Conservation (phyloP, 208 protist species). For the Trypanosoma melophagium region DNA sequence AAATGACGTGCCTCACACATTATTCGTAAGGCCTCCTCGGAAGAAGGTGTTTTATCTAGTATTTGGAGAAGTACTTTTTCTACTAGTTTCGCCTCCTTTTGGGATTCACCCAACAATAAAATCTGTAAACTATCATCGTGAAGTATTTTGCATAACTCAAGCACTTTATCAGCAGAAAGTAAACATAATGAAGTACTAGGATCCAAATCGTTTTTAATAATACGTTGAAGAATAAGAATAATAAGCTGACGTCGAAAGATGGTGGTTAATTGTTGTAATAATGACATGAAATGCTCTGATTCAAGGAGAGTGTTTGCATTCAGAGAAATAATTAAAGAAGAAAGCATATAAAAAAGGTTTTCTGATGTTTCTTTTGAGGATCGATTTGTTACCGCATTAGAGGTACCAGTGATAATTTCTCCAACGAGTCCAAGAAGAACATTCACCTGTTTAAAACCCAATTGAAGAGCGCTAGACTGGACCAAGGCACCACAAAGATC, state of each 20-base stretch:
- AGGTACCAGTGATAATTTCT: neutral
- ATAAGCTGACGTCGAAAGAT: neutral
- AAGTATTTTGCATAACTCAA: neutral
- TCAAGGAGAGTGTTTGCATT: neutral
- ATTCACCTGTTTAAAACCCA: slow-evolving; percentile 11
- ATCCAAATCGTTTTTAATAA: neutral
- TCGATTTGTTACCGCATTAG: neutral
- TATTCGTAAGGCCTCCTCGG: neutral
- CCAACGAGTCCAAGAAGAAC: slow-evolving; percentile 10
- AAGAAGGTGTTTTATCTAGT: neutral
- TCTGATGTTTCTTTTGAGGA: neutral
- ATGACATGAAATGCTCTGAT: slow-evolving; percentile 1
- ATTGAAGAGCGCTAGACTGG: slow-evolving; percentile 11
- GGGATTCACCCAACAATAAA: neutral
- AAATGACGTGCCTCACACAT: slow-evolving; percentile 5
- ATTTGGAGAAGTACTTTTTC: neutral
- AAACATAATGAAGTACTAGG: neutral
- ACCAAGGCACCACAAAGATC: slow-evolving; percentile 6
- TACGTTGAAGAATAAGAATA: neutral
- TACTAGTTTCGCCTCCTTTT: neutral
- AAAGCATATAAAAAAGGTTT: slow-evolving; percentile 13
- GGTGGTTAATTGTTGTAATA: neutral
- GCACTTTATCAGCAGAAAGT: neutral
- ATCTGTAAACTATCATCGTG: neutral
- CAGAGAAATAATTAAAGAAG: neutral